These are phyloP conservation scores for Sporothrix brasiliensis DNA, from an alignment of 2,329 filamentous ascomycete genomes.

Conservation along the genomic window DNA sequence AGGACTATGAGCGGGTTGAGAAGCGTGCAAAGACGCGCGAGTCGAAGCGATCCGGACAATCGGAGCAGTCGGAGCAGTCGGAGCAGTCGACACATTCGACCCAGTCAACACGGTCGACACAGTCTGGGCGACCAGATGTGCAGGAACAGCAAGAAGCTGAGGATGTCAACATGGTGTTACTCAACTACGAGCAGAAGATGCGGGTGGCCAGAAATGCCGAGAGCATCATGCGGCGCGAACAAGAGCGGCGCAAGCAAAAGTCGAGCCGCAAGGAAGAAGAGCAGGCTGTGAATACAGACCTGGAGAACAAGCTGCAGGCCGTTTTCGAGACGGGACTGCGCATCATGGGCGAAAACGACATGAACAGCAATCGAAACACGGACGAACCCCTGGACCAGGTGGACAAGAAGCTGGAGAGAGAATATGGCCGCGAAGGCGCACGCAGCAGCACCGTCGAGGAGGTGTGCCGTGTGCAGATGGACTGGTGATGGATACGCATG, in stretches of 20 bases:
- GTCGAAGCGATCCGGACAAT: neutral
- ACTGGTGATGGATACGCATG: neutral
- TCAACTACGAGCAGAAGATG: conserved; percentile 22
- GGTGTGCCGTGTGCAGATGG: conserved; percentile 18
- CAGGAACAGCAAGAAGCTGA: neutral
- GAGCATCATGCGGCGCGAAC: neutral
- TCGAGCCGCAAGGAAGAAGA: neutral
- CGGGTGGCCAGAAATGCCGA: neutral
- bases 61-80: conserved; percentile 3
- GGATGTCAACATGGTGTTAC: neutral
- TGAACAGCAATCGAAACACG: neutral
- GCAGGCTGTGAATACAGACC: neutral
- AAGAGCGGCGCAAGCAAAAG: neutral
- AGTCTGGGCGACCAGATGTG: neutral
- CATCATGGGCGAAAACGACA: too few relatives aligned
- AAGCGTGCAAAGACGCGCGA: neutral
- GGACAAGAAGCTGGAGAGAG: neutral
- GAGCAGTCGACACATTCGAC: neutral
- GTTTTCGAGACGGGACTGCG: neutral
- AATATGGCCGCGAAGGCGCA: neutral
- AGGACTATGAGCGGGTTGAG: conserved; percentile 1
- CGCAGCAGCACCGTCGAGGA: conserved; percentile 24
- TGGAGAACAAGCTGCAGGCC: neutral
- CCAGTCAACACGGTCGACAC: neutral
- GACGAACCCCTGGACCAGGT: neutral